Base-by-base conservation (phyloP, 306 rosid genomes). In the Trifolium subterraneum region DNA sequence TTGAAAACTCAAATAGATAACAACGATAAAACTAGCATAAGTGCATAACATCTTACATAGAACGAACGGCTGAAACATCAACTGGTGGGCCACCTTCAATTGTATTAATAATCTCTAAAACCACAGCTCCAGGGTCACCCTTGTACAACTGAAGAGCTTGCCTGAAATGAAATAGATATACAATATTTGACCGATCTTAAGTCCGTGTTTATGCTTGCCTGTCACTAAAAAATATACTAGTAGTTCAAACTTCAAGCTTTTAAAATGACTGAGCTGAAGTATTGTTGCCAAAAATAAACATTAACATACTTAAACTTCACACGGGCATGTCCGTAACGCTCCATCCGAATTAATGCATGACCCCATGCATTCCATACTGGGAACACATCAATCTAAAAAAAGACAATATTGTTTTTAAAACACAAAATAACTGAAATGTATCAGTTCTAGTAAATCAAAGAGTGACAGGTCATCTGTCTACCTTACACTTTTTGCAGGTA, bases 281-380 rank as follows among this genome's bases (percentile, higher is more conserved):
- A 59, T 50, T 52, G 45, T 70, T 44, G 42, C 58, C 12, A n/a
- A 35, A 63, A n/a, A 47, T 51, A 59, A 39, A 75, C 70, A 39
- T 51, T 69, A 54, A 81, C 93, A 59, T 88, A 93, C 98, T 91
- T 93, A 76, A 93, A 89, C 84, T 93, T 93, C 73, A 93, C 98
- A 59, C 97, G 98, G 80, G 98, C 98, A 83, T 93, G 96, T 61
- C 84, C 90, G 18, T 93, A 91, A 85, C 88, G 97, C 87, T 93
- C 98, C 96, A 88, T 93, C 82, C 93, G 98, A 83, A 93, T 84
- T 80, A 93, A 82, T 54, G 98, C 98, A 82, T 89, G 97, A 52
- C 97, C 98, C 98, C 98, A 93, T 16, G 98, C 98, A 83, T 80
- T 91, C 98, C 98, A 93, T 60, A 93, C 98, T 10, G 98, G 98